Percentiles rank a stretch among this genome's conserved stretches.
phyloP scores from a whole-genome alignment of 2,329 filamentous ascomycete species.

The Talaromyces sp. region DNA sequence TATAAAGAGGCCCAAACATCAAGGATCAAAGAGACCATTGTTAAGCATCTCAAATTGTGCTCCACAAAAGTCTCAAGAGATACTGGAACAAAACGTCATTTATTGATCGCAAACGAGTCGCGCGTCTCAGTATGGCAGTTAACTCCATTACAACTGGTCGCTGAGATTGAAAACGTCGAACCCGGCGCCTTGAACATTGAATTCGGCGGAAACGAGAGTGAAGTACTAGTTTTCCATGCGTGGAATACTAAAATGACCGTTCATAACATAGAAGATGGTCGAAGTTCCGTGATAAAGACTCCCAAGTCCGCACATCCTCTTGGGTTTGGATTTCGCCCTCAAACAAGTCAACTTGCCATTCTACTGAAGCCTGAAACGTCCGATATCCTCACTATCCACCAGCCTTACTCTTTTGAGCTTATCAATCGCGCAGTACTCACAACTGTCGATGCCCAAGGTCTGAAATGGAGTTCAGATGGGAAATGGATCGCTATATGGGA shows the following conservation, averaged over 20 bases:
- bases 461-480: slow-evolving; percentile 64
- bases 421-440: slow-evolving; percentile 42
- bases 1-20: slow-evolving; percentile 35
- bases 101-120: slow-evolving; percentile 38
- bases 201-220: slow-evolving; percentile 41
- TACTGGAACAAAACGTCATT: slow-evolving; percentile 29
- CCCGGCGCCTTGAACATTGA: slow-evolving; percentile 39
- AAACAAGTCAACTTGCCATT: slow-evolving; percentile 43
- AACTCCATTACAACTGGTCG: slow-evolving; percentile 38
- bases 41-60: slow-evolving; percentile 37
- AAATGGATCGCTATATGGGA: slow-evolving; percentile 63
- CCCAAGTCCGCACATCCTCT: slow-evolving; percentile 43
- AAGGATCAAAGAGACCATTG: slow-evolving; percentile 34
- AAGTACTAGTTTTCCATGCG: slow-evolving; percentile 43
- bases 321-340: slow-evolving; percentile 44
- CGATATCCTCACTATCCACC: slow-evolving; percentile 45
- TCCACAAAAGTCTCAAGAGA: slow-evolving; percentile 7
- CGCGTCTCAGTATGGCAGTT: slow-evolving; percentile 43
- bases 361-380: slow-evolving; percentile 42
- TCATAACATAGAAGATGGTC: slow-evolving; percentile 37
- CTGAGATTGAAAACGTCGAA: slow-evolving; percentile 46
- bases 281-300: slow-evolving; percentile 42
- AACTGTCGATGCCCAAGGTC: slow-evolving; percentile 59
- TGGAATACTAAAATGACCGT: slow-evolving; percentile 45
- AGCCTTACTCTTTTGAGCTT: slow-evolving; percentile 37